Evolutionary conservation across 2,329 filamentous ascomycete species (phyloP).

Genomic region (Zopfia rhizophila): DNA sequence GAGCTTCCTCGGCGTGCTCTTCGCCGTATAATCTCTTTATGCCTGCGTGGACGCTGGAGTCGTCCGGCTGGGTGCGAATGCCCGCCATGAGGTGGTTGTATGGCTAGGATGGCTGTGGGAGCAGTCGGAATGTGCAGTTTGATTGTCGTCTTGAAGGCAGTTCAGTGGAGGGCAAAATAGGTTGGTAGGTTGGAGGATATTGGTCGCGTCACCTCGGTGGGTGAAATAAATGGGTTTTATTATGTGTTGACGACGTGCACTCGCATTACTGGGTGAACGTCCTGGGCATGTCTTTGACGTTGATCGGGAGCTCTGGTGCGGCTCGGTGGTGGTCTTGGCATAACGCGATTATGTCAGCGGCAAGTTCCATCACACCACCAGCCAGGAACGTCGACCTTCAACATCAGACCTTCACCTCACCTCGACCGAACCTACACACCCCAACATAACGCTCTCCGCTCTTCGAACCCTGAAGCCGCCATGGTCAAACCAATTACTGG

Average conservation of each 20-base stretch:
- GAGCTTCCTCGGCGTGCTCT: slow-evolving; percentile 31
- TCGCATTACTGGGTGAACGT: too few relatives aligned
- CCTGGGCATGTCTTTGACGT: not conserved
- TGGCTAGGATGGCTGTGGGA: not conserved
- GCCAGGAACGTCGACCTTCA: slow-evolving; percentile 22
- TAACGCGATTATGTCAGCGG: too few relatives aligned
- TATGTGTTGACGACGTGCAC: too few relatives aligned
- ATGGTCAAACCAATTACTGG: slow-evolving; percentile 64
- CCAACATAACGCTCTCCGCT: slow-evolving; percentile 41
- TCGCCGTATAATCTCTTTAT: slow-evolving; percentile 40
- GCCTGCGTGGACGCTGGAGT: slow-evolving; percentile 44
- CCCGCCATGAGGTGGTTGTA: slow-evolving; percentile 2
- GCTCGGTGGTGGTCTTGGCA: slow-evolving; percentile 2
- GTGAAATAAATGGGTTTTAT: too few relatives aligned
- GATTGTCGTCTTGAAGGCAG: too few relatives aligned
- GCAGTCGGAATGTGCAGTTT: not conserved
- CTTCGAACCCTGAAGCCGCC: slow-evolving; percentile 33
- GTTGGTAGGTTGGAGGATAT: too few relatives aligned
- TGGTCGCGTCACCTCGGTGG: too few relatives aligned
- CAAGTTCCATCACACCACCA: slow-evolving; percentile 42
- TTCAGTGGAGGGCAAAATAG: too few relatives aligned
- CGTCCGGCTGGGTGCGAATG: slow-evolving; percentile 30
- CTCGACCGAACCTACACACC: slow-evolving; percentile 39
- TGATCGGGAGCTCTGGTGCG: not conserved
- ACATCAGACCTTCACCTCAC: slow-evolving; percentile 39